Evolutionary conservation across 306 rosid genomes (phyloP).

Genomic region (Cicer pinnatifidum): DNA sequence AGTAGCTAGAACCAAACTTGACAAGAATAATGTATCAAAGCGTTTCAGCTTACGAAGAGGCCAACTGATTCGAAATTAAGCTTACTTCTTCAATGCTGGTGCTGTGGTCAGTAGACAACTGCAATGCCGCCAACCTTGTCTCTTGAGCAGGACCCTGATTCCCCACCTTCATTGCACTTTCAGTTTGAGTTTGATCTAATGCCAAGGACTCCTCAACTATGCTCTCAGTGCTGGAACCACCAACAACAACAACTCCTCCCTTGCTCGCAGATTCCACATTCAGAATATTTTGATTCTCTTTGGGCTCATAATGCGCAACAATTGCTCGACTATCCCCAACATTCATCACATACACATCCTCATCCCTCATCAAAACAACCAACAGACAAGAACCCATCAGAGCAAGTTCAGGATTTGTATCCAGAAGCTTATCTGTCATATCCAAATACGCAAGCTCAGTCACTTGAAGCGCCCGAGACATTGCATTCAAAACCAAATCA

Average conservation of each 20-base stretch:
- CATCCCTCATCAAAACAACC: slow-evolving; percentile 88
- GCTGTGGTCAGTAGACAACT: slow-evolving; percentile 93
- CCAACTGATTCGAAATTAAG: slow-evolving; percentile 28
- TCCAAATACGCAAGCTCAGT: slow-evolving; percentile 83
- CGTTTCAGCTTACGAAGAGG: slow-evolving; percentile 35
- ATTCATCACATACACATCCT: slow-evolving; percentile 95
- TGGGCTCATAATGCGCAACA: slow-evolving; percentile 76
- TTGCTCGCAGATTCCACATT: slow-evolving; percentile 44
- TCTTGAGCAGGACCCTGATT: slow-evolving; percentile 53
- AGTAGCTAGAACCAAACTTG: not conserved
- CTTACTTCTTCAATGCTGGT: slow-evolving; percentile 88
- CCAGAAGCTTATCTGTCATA: slow-evolving; percentile 80
- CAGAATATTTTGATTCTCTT: slow-evolving; percentile 59
- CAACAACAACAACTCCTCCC: slow-evolving; percentile 44
- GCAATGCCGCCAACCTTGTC: slow-evolving; percentile 75
- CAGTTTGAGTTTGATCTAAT: slow-evolving; percentile 50
- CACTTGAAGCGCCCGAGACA: slow-evolving; percentile 77
- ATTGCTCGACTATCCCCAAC: slow-evolving; percentile 97
- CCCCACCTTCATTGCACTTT: slow-evolving; percentile 43
- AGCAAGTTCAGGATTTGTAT: slow-evolving; percentile 84
- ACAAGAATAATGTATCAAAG: slow-evolving; percentile 27
- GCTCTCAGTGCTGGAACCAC: slow-evolving; percentile 56
- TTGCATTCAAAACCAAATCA: slow-evolving; percentile 70
- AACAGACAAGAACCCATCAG: slow-evolving; percentile 90
- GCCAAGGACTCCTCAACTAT: slow-evolving; percentile 66